Percentiles rank a stretch among this genome's conserved stretches.
phyloP scores from a whole-genome alignment of 192 early-diverging fungal species.

The Backusella mclennaniae region DNA sequence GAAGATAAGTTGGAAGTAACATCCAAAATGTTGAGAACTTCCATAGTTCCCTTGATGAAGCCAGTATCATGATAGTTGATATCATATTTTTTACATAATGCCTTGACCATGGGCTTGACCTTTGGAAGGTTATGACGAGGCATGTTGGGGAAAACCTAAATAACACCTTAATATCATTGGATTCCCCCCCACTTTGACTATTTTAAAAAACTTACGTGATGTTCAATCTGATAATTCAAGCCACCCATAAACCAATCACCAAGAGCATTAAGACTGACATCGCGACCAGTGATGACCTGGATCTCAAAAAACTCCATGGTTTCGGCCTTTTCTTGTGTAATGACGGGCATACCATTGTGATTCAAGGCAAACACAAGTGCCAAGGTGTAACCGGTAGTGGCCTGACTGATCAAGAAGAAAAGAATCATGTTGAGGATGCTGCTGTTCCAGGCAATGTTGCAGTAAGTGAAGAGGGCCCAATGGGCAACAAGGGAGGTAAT shows the following conservation, averaged over 20 bases:
- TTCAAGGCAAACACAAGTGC: slow-evolving; percentile 79
- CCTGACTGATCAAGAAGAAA: slow-evolving; percentile 64
- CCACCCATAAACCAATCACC: slow-evolving; percentile 83
- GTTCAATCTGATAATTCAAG: slow-evolving; percentile 85
- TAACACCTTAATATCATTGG: not conserved
- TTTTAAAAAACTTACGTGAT: slow-evolving; percentile 56
- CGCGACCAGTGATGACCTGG: slow-evolving; percentile 76
- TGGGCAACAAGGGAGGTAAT: slow-evolving; percentile 57
- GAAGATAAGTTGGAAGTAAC: slow-evolving; percentile 27
- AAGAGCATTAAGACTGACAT: slow-evolving; percentile 59
- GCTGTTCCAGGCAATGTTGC: slow-evolving; percentile 44
- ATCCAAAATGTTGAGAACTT: slow-evolving; percentile 33
- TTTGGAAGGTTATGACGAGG: slow-evolving; percentile 71
- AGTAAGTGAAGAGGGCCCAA: slow-evolving; percentile 65
- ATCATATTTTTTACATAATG: slow-evolving; percentile 47
- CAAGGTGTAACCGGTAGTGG: slow-evolving; percentile 67
- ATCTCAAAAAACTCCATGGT: slow-evolving; percentile 75
- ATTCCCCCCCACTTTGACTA: not conserved
- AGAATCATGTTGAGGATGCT: slow-evolving; percentile 42
- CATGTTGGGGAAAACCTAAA: slow-evolving; percentile 70
- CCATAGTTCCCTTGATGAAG: slow-evolving; percentile 27
- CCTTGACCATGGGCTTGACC: slow-evolving; percentile 61
- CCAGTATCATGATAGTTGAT: slow-evolving; percentile 11
- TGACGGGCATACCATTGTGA: slow-evolving; percentile 87
- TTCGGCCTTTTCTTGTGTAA: slow-evolving; percentile 58